Evolutionary conservation across 2,329 filamentous ascomycete genomes (phyloP), one percentile per base, ranked within the genome.

Genomic region (Pseudopyricularia javanii): DNA sequence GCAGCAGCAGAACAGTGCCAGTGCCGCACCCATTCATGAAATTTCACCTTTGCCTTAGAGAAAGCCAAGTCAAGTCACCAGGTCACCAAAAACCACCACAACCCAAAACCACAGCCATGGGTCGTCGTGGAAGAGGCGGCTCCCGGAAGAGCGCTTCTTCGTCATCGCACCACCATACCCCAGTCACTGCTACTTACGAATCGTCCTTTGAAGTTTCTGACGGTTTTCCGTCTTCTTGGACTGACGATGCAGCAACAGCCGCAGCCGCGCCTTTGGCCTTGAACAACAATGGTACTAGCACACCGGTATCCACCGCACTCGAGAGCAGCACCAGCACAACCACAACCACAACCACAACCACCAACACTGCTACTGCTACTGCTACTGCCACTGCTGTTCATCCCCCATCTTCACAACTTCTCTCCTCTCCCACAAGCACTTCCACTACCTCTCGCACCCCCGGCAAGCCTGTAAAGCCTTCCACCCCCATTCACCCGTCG

Each of bases 81-180:
- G 37, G 37, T n/a, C 37, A 43, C 11, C 37, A 17, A 45, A 45
- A 24, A 45, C 24, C 49, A 30, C 9, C 45, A 11, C 32, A 33
- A 43, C 32, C 15, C 37, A 34, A 30, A 20, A 28, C 3, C 45
- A 52, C 35, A 37, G 17, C 43, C 47, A 59, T 59, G 57, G 58
- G 59, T 35, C 54, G 58, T 26, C 47, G 47, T 47, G 54, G 51
- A 54, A 56, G 59, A 15, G 50, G 50, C 40, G 50, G 37, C 32
- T 47, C 28, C 50, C 59, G 59, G 35, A 55, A 56, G 34, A 26
- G 40, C 32, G 37, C 48, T 54, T 30, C 34, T 26, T 35, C n/a
- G n/a, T n/a, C 33, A 28, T 35, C 47, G 47, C 52, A 50, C 14
- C 32, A 28, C 26, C 47, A 54, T 53, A n/a, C n/a, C n/a, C n/a